phyloP scores from a whole-genome alignment of 1,284 basidiomycete genomes.

The Acaromyces ingoldii region DNA sequence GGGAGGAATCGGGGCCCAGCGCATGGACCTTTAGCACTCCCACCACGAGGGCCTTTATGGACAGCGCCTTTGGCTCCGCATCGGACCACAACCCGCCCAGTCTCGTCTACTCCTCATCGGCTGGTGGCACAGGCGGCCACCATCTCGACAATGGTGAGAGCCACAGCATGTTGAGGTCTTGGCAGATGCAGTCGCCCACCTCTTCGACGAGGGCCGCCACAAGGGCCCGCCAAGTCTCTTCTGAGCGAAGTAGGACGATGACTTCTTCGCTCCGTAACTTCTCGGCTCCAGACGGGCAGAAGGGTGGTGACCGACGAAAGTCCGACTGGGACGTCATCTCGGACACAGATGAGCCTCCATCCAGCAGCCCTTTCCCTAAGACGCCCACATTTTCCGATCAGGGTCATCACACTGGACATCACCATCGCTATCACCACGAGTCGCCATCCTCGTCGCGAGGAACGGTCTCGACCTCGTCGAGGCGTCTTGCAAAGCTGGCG shows the following conservation, averaged over 20 bases:
- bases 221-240: not conserved
- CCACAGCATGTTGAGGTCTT: slow-evolving; percentile 23
- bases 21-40: slow-evolving; percentile 16
- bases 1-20: not conserved
- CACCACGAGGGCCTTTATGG: slow-evolving; percentile 21
- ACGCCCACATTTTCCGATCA: slow-evolving; percentile 27
- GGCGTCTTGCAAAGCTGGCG: not conserved
- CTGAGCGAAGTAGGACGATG: slow-evolving; percentile 3
- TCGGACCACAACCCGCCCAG: slow-evolving; percentile 28
- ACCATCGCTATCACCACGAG: too few relatives aligned
- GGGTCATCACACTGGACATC: too few relatives aligned
- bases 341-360: slow-evolving; percentile 10
- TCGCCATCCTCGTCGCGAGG: too few relatives aligned
- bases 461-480: too few relatives aligned
- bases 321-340: slow-evolving; percentile 19
- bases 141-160: slow-evolving; percentile 15
- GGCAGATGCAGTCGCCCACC: slow-evolving; percentile 31
- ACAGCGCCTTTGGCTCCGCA: slow-evolving; percentile 21
- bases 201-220: slow-evolving; percentile 25
- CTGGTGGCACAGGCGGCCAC: slow-evolving; percentile 21
- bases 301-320: slow-evolving; percentile 3
- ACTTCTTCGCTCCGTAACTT: slow-evolving; percentile 17
- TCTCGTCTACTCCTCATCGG: slow-evolving; percentile 17
- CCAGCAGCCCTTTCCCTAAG: slow-evolving; percentile 23
- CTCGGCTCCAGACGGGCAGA: too few relatives aligned